Base-by-base conservation (phyloP, 2,329 filamentous ascomycete species). In the Ascochyta koolunga region DNA sequence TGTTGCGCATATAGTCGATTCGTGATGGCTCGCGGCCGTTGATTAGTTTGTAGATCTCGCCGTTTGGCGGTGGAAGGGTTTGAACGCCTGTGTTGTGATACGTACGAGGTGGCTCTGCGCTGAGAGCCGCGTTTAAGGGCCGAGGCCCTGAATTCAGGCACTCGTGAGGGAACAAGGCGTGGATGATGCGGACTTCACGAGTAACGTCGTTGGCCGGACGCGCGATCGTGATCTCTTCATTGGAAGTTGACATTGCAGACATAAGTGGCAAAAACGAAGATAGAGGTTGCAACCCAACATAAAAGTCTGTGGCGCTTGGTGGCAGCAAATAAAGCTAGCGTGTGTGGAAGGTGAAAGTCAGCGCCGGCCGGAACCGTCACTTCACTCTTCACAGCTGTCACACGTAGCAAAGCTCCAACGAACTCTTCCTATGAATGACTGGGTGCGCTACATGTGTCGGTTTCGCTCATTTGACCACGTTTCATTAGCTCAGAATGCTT, bases 21-120 rank as follows among this genome's bases (percentile, higher is more conserved):
- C 41, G 15, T 8, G 39, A 38, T 10, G 60, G 62, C 2, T 57
- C 27, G n/a, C 51, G 50, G 16, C 53, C 63, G 35, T 62, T 53
- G 0, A 61, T 52, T 5, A 54, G 22, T n/a, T 24, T 16, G 43
- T 60, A 67, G 0, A 45, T n/a, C 1, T 41, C 5, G 8, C 42
- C 53, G 22, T 61, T 50, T 4, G 24, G 18, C 0, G 55, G 57
- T 5, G 58, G 52, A 3, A 52, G 25, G n/a, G 59, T 66, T n/a
- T 69, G 65, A 1, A 59, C 15, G 8, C 44, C 58, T 2, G 54
- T 55, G 35, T 50, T 51, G 15, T 59, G 57, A 18, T 62, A 68
- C 9, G 40, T 54, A 5, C 41, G 16, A 1, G 36, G 3, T 15
- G 15, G 1, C 5, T 16, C 5, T 25, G 31, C 2, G 8, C 11